These are phyloP conservation scores for Poteriospumella lacustris DNA, from an alignment of 108 stramenopile genomes.

Conservation along the genomic window DNA sequence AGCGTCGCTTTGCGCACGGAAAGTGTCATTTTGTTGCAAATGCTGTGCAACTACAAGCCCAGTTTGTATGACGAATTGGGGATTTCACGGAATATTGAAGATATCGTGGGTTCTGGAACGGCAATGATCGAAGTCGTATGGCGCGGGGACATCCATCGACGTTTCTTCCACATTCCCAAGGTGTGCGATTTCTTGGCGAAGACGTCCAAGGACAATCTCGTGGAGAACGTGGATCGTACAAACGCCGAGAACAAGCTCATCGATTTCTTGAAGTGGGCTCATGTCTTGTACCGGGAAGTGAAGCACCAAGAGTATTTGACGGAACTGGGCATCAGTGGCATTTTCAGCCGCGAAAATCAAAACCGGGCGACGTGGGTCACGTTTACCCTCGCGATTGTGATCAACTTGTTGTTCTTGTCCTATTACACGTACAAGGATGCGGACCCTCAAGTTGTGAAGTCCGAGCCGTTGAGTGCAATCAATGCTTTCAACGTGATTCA, in stretches of 20 bases:
- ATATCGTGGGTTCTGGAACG: constrained; percentile 25
- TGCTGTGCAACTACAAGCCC: constrained; percentile 41
- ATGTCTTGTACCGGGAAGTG: constrained; percentile 37
- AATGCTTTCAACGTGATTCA: constrained; percentile 21
- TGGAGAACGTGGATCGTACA: constrained; percentile 33
- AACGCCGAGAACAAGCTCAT: constrained; percentile 35
- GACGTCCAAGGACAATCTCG: constrained; percentile 33
- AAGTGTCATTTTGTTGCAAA: constrained; percentile 37
- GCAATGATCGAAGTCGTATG: constrained; percentile 45
- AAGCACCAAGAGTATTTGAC: constrained; percentile 40
- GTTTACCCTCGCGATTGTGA: constrained; percentile 31
- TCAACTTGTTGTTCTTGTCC: constrained; percentile 33
- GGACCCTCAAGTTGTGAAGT: neutral
- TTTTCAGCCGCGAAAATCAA: constrained; percentile 39
- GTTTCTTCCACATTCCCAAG: constrained; percentile 46
- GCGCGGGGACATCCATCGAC: constrained; percentile 36
- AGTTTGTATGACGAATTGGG: constrained; percentile 11
- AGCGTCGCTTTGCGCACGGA: constrained; percentile 33
- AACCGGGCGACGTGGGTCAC: constrained; percentile 39
- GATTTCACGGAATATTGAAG: constrained; percentile 15
- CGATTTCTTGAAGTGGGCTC: constrained; percentile 33
- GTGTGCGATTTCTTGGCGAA: constrained; percentile 35
- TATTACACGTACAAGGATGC: neutral
- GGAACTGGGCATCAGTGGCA: constrained; percentile 20
- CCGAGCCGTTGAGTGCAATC: neutral